phyloP scores from a whole-genome alignment of 2,329 filamentous ascomycete genomes.

The Ophiostoma populinum region DNA sequence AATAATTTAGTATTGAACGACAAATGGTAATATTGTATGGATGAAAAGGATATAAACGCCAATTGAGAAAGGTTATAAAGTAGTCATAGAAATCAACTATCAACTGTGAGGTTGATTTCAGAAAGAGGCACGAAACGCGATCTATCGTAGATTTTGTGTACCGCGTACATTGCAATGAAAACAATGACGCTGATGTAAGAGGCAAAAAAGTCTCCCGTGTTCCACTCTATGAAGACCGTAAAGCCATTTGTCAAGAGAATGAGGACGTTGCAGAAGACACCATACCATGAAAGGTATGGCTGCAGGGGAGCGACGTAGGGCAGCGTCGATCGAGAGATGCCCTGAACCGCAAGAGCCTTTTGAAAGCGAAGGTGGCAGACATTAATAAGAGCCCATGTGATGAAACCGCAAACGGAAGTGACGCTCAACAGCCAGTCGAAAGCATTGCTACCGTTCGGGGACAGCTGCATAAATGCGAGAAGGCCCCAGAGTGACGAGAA shows the following conservation, averaged over 20 bases:
- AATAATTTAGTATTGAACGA: too few species aligned
- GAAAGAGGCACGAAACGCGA: conserved; percentile 2
- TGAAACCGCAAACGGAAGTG: conserved; percentile 24
- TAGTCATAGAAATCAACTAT: neutral
- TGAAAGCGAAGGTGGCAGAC: conserved; percentile 23
- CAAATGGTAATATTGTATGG: too few species aligned
- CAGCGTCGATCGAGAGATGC: conserved; percentile 17
- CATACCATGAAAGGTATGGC: conserved; percentile 41
- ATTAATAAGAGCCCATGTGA: conserved; percentile 25
- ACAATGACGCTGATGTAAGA: conserved; percentile 49
- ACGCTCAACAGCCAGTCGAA: conserved; percentile 26
- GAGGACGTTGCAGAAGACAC: conserved; percentile 45
- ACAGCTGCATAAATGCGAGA: conserved; percentile 22
- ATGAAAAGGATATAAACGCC: too few species aligned
- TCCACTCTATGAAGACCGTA: conserved; percentile 48
- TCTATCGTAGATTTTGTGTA: conserved; percentile 35
- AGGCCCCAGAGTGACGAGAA: conserved; percentile 20
- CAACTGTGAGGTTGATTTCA: neutral
- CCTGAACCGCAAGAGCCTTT: conserved; percentile 21
- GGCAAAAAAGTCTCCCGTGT: conserved; percentile 41
- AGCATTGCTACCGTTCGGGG: conserved; percentile 18
- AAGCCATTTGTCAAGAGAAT: conserved; percentile 54
- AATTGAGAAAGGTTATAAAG: too few species aligned
- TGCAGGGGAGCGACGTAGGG: conserved; percentile 22
- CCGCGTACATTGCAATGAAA: conserved; percentile 40